A percentile compares a stretch with the other conserved stretches of the same genome.
Evolutionary conservation across 495 filamentous ascomycete species (phyloP).

Genomic region (Sabuloglossum arenarium): DNA sequence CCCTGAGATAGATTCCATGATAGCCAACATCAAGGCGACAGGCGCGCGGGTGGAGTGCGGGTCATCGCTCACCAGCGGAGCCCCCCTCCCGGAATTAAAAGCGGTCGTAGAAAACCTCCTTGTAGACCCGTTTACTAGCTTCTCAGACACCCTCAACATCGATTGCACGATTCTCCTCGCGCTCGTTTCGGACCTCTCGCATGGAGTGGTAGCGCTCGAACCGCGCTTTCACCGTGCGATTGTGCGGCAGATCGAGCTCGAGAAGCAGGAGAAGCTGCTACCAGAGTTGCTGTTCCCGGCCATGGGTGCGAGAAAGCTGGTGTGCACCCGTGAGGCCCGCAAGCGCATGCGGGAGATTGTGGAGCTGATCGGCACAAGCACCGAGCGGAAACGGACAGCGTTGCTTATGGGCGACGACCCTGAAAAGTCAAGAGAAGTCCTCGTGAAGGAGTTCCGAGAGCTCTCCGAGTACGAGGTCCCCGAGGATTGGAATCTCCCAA

Average conservation of each 20-base stretch:
- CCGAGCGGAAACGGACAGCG: slow-evolving; percentile 32
- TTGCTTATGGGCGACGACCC: slow-evolving; percentile 27
- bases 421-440: neutral
- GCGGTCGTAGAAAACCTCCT: slow-evolving; percentile 25
- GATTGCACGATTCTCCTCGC: slow-evolving; percentile 58
- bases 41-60: slow-evolving; percentile 28
- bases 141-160: slow-evolving; percentile 42
- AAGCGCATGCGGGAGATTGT: slow-evolving; percentile 46
- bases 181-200: slow-evolving; percentile 49
- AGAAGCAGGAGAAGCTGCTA: slow-evolving; percentile 37
- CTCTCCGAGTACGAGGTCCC: slow-evolving; percentile 14
- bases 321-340: slow-evolving; percentile 42
- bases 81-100: slow-evolving; percentile 9
- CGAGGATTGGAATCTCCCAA: slow-evolving; percentile 12
- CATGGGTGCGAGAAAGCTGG: slow-evolving; percentile 27
- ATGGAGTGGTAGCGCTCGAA: slow-evolving; percentile 25
- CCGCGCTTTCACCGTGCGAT: slow-evolving; percentile 33
- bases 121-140: slow-evolving; percentile 28
- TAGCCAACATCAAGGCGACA: slow-evolving; percentile 33
- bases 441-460: slow-evolving; percentile 10
- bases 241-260: slow-evolving; percentile 40
- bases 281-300: slow-evolving; percentile 41
- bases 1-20: slow-evolving; percentile 33
- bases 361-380: slow-evolving; percentile 38
- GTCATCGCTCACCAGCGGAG: slow-evolving; percentile 5